Conservation (phyloP, 2,329 filamentous ascomycete species). For the Trichoderma cornu-damae region DNA sequence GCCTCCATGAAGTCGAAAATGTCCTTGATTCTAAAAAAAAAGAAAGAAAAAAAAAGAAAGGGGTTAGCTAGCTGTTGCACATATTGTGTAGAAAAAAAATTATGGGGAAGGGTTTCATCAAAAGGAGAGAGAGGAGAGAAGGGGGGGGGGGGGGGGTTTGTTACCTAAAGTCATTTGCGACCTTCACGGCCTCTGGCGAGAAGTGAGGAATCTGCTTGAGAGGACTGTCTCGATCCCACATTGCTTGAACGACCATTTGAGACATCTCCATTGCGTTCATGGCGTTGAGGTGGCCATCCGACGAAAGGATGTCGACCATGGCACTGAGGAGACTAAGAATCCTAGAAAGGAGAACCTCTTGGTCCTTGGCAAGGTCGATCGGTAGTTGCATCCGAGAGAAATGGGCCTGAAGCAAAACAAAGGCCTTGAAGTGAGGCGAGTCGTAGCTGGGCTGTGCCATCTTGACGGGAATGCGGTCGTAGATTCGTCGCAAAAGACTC, state of each 20-base stretch:
- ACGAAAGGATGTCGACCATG: slow-evolving; percentile 90
- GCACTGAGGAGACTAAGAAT: slow-evolving; percentile 84
- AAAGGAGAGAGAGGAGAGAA: background rate
- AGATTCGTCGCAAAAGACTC: slow-evolving; percentile 79
- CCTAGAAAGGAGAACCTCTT: slow-evolving; percentile 80
- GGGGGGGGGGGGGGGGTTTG: slow-evolving; percentile 23
- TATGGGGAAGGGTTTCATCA: background rate
- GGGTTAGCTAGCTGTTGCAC: slow-evolving; percentile 19
- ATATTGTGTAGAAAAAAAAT: background rate
- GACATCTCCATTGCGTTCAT: slow-evolving; percentile 99
- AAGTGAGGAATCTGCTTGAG: slow-evolving; percentile 98
- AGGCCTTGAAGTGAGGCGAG: slow-evolving; percentile 97
- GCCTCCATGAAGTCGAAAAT: slow-evolving; percentile 98
- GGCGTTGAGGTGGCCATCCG: slow-evolving; percentile 91
- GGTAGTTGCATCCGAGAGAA: slow-evolving; percentile 97
- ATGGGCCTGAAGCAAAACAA: slow-evolving; percentile 94
- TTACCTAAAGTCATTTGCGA: slow-evolving; percentile 71
- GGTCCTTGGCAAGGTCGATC: slow-evolving; percentile 91
- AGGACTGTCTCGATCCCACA: slow-evolving; percentile 97
- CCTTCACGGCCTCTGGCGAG: slow-evolving; percentile 73
- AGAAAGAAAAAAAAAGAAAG: slow-evolving; percentile 20
- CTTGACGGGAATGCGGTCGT: slow-evolving; percentile 92
- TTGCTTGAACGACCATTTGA: slow-evolving; percentile 97
- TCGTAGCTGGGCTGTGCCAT: slow-evolving; percentile 82
- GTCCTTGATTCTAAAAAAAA: slow-evolving; percentile 66